Base-by-base conservation (phyloP, 2,329 filamentous ascomycete species). In the Penicillium verrucosum region DNA sequence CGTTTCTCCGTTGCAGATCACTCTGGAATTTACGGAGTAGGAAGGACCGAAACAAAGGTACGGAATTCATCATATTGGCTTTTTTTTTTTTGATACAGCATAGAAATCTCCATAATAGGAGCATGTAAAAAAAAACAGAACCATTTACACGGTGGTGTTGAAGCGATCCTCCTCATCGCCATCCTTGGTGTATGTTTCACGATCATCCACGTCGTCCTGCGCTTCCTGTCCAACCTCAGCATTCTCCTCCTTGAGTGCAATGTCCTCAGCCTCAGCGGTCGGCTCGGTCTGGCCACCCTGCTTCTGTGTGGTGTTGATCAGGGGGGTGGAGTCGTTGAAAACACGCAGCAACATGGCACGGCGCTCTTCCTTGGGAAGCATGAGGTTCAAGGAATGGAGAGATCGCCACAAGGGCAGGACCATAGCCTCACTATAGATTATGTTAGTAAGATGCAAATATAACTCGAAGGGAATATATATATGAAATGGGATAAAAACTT, bases 291-390 rank as follows among this genome's bases (percentile, higher is more conserved):
- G 54, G 10, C 46, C 50, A 14, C 49, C 54, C 14, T 54, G 65
- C 58, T 75, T 75, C 27, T 67, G 62, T 5, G 73, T 74, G 16
- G 68, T 68, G 72, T 94, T 95, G 60, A 96, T 83, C 46, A 96
- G 81, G 4, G 90, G 90, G 0, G 89, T 88, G 29, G 88, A 88
- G 66, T 97, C 93, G 71, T 97, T 95, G 78, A 88, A 99, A 59
- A 99, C 81, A 23, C 94, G 83, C 61, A 97, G 80, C 65, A 97
- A 78, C 90, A 97, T 95, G 1, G 94, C 94, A 25, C 86, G 88
- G 16, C 94, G 85, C 64, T 99, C 94, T 73, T 99, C 94, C 79
- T 99, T 99, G 48, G 94, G 93, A 69, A 99, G 81, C 94, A 99
- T 99, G 52, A 99, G 84, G 73, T 99, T 99, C 57, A 97, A 81